Percentiles rank a stretch among this genome's conserved stretches.
Evolutionary conservation across 495 filamentous ascomycete species (phyloP).

Genomic region (Neurospora discreta): DNA sequence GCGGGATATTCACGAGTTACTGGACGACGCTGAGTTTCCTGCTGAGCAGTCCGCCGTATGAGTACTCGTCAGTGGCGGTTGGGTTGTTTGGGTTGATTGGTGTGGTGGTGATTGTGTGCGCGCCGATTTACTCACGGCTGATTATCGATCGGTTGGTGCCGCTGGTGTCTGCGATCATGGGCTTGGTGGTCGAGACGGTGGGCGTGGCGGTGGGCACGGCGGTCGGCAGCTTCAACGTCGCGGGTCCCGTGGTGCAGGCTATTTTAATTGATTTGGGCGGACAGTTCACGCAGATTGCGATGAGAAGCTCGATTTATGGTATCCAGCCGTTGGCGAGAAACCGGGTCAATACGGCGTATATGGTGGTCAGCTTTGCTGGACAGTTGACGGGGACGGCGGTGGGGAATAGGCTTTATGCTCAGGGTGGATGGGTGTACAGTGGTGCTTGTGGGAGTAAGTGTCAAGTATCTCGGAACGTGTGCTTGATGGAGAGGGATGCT

Average conservation of each 20-base stretch:
- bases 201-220: slow-evolving; percentile 64
- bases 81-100: slow-evolving; percentile 74
- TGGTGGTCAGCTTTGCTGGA: slow-evolving; percentile 63
- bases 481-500: neutral
- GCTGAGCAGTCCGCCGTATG: slow-evolving; percentile 55
- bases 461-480: neutral
- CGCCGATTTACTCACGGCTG: slow-evolving; percentile 55
- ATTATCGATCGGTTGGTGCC: slow-evolving; percentile 61
- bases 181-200: slow-evolving; percentile 42
- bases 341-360: slow-evolving; percentile 73
- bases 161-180: slow-evolving; percentile 54
- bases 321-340: slow-evolving; percentile 65
- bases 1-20: slow-evolving; percentile 36
- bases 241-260: slow-evolving; percentile 67
- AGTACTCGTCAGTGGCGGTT: slow-evolving; percentile 53
- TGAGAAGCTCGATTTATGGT: slow-evolving; percentile 57
- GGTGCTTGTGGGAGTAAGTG: slow-evolving; percentile 47
- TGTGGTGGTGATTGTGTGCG: slow-evolving; percentile 52
- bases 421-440: slow-evolving; percentile 57
- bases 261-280: slow-evolving; percentile 61
- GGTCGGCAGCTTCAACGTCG: slow-evolving; percentile 51
- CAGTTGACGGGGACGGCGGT: slow-evolving; percentile 67
- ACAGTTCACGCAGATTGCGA: slow-evolving; percentile 67
- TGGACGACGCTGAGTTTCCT: slow-evolving; percentile 84
- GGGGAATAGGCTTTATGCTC: slow-evolving; percentile 59